These are phyloP conservation scores for Bisporella sp. DNA, from an alignment of 2,329 filamentous ascomycete species.

Conservation along the genomic window DNA sequence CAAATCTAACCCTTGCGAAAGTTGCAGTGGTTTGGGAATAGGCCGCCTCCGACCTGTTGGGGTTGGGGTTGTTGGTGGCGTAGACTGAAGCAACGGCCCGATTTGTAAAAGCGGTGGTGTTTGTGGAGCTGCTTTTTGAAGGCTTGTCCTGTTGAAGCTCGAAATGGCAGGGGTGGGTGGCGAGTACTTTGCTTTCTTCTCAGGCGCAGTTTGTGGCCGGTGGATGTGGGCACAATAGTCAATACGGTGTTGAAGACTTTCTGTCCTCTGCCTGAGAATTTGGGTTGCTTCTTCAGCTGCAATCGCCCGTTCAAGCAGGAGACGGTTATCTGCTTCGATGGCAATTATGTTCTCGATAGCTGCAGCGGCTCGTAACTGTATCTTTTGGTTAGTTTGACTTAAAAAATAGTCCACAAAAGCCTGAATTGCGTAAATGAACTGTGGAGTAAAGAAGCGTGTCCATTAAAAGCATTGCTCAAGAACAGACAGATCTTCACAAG, in stretches of 20 bases:
- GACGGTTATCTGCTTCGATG: conserved; percentile 20
- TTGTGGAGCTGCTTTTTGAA: background rate
- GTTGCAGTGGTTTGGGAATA: too few relatives aligned
- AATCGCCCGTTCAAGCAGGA: conserved; percentile 15
- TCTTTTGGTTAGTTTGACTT: too few relatives aligned
- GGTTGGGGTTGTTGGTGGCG: background rate
- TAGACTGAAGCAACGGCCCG: background rate
- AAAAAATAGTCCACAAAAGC: too few relatives aligned
- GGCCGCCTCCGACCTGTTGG: background rate
- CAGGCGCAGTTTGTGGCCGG: conserved; percentile 14
- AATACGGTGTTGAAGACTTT: conserved; percentile 14
- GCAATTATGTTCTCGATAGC: conserved; percentile 20
- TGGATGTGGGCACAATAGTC: conserved; percentile 14
- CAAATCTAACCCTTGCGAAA: too few relatives aligned
- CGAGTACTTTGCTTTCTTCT: background rate
- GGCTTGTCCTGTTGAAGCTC: background rate
- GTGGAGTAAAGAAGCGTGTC: background rate
- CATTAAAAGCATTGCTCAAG: too few relatives aligned
- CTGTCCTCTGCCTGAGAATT: conserved; percentile 16
- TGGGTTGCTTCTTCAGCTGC: conserved; percentile 21
- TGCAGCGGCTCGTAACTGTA: background rate
- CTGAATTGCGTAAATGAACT: conserved; percentile 1
- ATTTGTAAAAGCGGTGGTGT: background rate
- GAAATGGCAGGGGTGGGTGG: background rate
- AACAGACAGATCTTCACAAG: too few relatives aligned